Evolutionary conservation across 805 yeast species (phyloP).

Genomic region (Metschnikowia anglica): DNA sequence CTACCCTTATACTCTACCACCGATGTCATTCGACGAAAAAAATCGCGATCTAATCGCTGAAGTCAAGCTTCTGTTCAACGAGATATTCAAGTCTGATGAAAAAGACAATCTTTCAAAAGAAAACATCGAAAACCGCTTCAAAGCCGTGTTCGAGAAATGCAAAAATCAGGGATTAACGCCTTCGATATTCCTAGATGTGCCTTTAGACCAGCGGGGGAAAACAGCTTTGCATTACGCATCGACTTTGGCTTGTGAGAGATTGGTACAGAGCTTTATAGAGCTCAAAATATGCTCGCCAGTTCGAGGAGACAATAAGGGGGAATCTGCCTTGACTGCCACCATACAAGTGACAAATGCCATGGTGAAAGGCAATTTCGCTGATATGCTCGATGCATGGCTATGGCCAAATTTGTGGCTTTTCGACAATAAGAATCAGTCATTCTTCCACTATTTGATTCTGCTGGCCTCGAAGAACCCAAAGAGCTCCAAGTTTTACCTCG

Average conservation of each 20-base stretch:
- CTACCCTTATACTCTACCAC: constrained; percentile 50
- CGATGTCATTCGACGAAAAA: constrained; percentile 33
- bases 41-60: constrained; percentile 33
- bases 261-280: constrained; percentile 36
- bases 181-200: constrained; percentile 29
- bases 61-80: constrained; percentile 33
- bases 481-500: constrained; percentile 36
- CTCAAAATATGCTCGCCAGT: constrained; percentile 39
- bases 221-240: constrained; percentile 46
- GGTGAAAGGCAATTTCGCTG: constrained; percentile 73
- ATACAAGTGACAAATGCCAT: constrained; percentile 81
- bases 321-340: constrained; percentile 53
- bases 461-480: constrained; percentile 31
- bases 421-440: constrained; percentile 69
- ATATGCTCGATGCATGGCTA: constrained; percentile 59
- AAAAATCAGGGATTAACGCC: constrained; percentile 9
- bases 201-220: constrained; percentile 40
- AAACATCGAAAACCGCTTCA: constrained; percentile 29
- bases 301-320: constrained; percentile 40
- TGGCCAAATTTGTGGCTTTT: constrained; percentile 55
- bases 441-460: constrained; percentile 82
- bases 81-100: constrained; percentile 37
- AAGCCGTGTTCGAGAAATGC: constrained; percentile 22
- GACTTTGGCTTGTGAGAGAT: constrained; percentile 37
- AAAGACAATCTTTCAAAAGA: constrained; percentile 19